These are phyloP conservation scores for Guyanaporus albipodus DNA, from an alignment of 768 basidiomycete species.

Conservation along the genomic window DNA sequence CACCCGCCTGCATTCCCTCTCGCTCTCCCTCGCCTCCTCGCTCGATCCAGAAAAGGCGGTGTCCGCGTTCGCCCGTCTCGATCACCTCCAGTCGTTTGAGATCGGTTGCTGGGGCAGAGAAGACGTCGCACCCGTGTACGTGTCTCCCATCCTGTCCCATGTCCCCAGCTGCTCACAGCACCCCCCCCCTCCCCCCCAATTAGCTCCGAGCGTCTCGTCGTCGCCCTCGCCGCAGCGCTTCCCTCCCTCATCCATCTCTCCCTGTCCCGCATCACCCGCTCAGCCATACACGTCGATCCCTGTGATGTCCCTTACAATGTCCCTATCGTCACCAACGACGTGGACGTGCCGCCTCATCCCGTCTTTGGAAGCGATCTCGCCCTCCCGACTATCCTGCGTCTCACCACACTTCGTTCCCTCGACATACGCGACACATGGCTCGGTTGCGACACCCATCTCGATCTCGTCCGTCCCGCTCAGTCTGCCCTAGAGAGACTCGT, in stretches of 20 bases:
- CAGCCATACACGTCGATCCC: constrained; percentile 59
- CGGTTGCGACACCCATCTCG: constrained; percentile 36
- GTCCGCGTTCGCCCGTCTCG: constrained; percentile 23
- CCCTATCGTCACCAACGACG: constrained; percentile 60
- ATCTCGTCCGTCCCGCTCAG: not conserved
- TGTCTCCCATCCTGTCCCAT: too few relatives aligned
- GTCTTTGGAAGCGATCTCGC: constrained; percentile 52
- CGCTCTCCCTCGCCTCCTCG: constrained; percentile 26
- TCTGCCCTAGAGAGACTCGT: constrained; percentile 19
- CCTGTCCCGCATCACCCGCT: constrained; percentile 63
- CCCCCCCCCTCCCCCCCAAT: not conserved
- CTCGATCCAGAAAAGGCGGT: constrained; percentile 16
- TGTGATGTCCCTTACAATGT: constrained; percentile 37
- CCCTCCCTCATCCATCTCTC: constrained; percentile 53
- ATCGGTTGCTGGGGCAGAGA: constrained; percentile 31
- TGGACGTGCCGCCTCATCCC: constrained; percentile 54
- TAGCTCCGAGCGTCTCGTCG: constrained; percentile 57
- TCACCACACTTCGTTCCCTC: constrained; percentile 58
- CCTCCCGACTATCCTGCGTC: constrained; percentile 61
- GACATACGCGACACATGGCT: constrained; percentile 69
- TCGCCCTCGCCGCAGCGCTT: constrained; percentile 60
- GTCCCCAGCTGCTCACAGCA: not conserved
- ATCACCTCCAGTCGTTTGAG: constrained; percentile 13
- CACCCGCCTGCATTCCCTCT: constrained; percentile 37
- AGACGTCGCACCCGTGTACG: constrained; percentile 36